These are phyloP conservation scores for Agaricus subrufescens DNA, from an alignment of 768 basidiomycete genomes.

Conservation along the genomic window DNA sequence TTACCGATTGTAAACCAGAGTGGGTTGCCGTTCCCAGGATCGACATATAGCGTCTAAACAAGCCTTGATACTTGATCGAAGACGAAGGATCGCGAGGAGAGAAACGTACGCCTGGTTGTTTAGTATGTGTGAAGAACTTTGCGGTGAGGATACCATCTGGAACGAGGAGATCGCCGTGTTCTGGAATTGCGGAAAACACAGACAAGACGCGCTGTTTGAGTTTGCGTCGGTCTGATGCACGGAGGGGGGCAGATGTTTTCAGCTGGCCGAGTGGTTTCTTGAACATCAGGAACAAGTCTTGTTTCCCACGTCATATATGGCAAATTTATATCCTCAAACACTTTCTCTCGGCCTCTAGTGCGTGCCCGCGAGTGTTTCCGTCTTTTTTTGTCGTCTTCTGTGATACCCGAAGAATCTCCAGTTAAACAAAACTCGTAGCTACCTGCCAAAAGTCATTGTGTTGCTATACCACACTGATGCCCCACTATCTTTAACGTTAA, in stretches of 20 bases:
- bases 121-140: conserved; percentile 62
- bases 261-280: conserved; percentile 67
- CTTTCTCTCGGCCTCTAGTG: too few relatives aligned
- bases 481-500: too few relatives aligned
- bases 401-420: too few relatives aligned
- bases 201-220: conserved; percentile 55
- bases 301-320: neutral
- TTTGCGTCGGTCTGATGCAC: conserved; percentile 70
- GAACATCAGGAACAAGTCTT: conserved; percentile 48
- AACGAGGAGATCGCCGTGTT: conserved; percentile 64
- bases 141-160: conserved; percentile 68
- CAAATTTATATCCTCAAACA: neutral
- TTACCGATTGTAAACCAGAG: conserved; percentile 78
- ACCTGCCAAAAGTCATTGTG: too few relatives aligned
- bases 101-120: conserved; percentile 59
- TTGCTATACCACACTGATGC: too few relatives aligned
- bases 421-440: too few relatives aligned
- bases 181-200: conserved; percentile 41
- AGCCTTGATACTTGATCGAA: neutral
- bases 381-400: too few relatives aligned
- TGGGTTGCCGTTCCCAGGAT: conserved; percentile 56
- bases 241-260: conserved; percentile 74
- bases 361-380: too few relatives aligned
- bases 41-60: conserved; percentile 57
- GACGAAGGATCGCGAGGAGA: neutral